These are phyloP conservation scores for Tetratostichococcus sp. DNA, from an alignment of 139 green algal species.

Conservation along the genomic window DNA sequence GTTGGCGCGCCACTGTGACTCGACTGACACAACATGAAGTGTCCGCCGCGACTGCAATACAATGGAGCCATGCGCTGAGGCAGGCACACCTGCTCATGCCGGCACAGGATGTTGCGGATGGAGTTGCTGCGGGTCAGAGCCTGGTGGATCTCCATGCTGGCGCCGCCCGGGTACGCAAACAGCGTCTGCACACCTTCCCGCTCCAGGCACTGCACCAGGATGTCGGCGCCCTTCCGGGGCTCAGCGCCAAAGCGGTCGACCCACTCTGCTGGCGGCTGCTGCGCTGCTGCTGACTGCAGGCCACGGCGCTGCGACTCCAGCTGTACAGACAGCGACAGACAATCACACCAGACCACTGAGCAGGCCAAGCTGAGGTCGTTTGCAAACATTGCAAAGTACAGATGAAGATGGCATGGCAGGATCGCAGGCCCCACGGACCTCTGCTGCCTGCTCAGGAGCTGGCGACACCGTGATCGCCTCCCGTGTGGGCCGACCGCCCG, in stretches of 20 bases:
- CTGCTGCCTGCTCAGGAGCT: background rate
- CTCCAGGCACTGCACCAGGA: conserved; percentile 95
- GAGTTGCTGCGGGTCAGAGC: conserved; percentile 85
- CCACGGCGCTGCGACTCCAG: background rate
- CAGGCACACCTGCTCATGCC: conserved; percentile 88
- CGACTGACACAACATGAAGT: no score
- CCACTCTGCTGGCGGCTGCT: conserved; percentile 50
- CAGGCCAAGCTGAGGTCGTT: background rate
- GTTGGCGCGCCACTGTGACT: no score
- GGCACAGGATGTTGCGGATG: conserved; percentile 94
- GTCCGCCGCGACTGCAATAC: no score
- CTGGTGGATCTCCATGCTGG: conserved; percentile 99
- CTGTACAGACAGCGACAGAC: background rate
- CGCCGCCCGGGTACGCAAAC: conserved; percentile 89
- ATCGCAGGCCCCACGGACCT: background rate
- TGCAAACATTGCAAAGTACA: no score
- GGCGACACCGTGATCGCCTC: background rate
- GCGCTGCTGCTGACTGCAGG: background rate
- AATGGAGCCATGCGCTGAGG: no score
- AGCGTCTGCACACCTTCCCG: conserved; percentile 78
- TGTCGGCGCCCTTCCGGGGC: conserved; percentile 92
- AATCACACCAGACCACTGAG: background rate
- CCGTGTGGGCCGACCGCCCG: background rate
- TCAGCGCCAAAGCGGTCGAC: conserved; percentile 76
- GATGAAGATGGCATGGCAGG: background rate